phyloP scores from a whole-genome alignment of 2,329 filamentous ascomycete species.

The Aureobasidium leucospermi region DNA sequence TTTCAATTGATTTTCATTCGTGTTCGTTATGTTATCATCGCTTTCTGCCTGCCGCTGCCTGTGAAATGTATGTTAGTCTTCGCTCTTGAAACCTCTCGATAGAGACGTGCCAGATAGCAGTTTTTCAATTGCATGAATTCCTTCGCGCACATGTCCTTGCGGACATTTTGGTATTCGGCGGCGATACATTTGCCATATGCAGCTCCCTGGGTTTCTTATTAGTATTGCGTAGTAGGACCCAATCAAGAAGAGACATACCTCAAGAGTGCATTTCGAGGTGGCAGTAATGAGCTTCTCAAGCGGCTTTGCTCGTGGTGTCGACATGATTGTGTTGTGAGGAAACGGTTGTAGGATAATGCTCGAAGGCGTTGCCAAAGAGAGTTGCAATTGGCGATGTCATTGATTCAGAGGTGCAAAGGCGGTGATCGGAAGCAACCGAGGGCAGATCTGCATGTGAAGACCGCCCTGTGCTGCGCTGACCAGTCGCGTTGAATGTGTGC shows the following conservation, averaged over 20 bases:
- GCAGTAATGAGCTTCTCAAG: slow-evolving; percentile 63
- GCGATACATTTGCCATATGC: slow-evolving; percentile 88
- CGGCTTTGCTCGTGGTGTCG: slow-evolving; percentile 47
- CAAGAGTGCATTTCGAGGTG: slow-evolving; percentile 56
- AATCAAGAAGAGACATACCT: slow-evolving; percentile 40
- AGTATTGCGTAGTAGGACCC: neutral
- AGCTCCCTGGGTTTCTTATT: slow-evolving; percentile 53
- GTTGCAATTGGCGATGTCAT: slow-evolving; percentile 3
- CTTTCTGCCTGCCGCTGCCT: slow-evolving; percentile 12
- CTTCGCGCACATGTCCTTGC: slow-evolving; percentile 81
- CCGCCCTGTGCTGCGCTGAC: neutral
- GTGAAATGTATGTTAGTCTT: neutral
- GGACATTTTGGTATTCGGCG: slow-evolving; percentile 78
- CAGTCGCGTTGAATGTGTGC: neutral
- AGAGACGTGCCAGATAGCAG: slow-evolving; percentile 64
- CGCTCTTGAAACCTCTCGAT: too few relatives aligned
- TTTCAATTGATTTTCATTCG: neutral
- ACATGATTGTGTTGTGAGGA: slow-evolving; percentile 21
- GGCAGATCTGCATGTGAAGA: slow-evolving; percentile 2
- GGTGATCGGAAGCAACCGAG: neutral
- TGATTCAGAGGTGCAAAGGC: neutral
- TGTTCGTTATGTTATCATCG: neutral
- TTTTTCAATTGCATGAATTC: slow-evolving; percentile 83
- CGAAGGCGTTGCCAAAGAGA: neutral
- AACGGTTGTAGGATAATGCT: neutral